Percentiles rank a stretch among this genome's conserved stretches.
These are phyloP conservation scores for Jackrogersella multiformis DNA, from an alignment of 495 filamentous ascomycete genomes.

Conservation along the genomic window DNA sequence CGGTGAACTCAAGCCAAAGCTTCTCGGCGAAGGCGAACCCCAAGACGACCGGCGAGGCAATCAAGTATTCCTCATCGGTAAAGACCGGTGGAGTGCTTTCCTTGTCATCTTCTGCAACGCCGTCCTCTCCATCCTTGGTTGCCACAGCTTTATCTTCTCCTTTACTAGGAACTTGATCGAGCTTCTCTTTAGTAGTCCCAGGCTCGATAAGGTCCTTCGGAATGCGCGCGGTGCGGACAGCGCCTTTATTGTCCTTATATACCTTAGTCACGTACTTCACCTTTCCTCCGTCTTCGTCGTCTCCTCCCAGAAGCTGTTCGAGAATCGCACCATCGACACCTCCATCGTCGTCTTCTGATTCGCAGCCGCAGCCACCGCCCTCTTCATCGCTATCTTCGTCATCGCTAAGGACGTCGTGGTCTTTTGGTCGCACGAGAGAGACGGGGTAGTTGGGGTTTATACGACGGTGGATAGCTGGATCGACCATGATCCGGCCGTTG, in stretches of 20 bases:
- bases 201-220: conserved; percentile 67
- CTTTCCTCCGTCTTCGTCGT: conserved; percentile 63
- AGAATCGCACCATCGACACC: conserved; percentile 46
- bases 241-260: conserved; percentile 69
- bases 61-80: conserved; percentile 85
- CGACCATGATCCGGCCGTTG: conserved; percentile 92
- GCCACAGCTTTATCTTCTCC: conserved; percentile 55
- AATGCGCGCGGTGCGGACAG: conserved; percentile 61
- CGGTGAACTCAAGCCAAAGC: conserved; percentile 89
- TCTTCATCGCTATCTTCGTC: conserved; percentile 69
- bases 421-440: conserved; percentile 78
- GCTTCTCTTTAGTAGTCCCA: conserved; percentile 68
- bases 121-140: conserved; percentile 42
- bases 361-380: conserved; percentile 58
- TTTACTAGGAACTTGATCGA: conserved; percentile 68
- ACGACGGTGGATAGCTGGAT: conserved; percentile 84
- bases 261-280: conserved; percentile 70
- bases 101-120: conserved; percentile 37
- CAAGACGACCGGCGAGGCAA: conserved; percentile 90
- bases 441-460: conserved; percentile 91
- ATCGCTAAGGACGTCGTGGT: conserved; percentile 71
- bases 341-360: conserved; percentile 48
- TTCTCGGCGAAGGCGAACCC: conserved; percentile 94
- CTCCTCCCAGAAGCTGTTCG: conserved; percentile 43
- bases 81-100: conserved; percentile 64